Evolutionary conservation across 257 asterid species (phyloP).

Genomic region (Misopates orontium): DNA sequence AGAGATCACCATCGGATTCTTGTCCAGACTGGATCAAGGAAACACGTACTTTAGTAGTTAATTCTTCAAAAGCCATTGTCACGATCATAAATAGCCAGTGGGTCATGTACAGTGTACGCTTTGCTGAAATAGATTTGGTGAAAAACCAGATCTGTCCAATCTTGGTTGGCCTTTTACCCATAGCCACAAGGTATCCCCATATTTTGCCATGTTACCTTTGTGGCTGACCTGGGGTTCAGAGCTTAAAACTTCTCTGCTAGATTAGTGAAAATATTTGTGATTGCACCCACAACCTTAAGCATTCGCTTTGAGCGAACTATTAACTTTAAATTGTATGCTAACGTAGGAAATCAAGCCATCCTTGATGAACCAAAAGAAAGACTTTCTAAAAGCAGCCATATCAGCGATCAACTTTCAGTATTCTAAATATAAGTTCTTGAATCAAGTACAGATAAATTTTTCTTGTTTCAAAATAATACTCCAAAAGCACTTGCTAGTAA

Average conservation of each 20-base stretch:
- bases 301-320: too few species aligned
- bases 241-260: too few species aligned
- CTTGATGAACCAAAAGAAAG: neutral
- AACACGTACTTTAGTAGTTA: too few species aligned
- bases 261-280: too few species aligned
- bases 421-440: slow-evolving; percentile 10
- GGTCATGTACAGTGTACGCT: neutral
- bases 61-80: too few species aligned
- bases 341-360: neutral
- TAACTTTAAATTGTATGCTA: too few species aligned
- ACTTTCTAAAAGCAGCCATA: neutral
- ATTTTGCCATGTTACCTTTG: neutral
- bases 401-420: neutral
- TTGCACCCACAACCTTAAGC: too few species aligned
- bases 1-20: too few species aligned
- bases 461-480: neutral
- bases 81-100: neutral
- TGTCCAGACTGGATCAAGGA: too few species aligned
- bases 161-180: slow-evolving; percentile 23
- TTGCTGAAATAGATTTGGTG: slow-evolving; percentile 18
- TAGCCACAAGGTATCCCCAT: slow-evolving; percentile 8
- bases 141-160: slow-evolving; percentile 14
- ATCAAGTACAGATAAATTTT: slow-evolving; percentile 1
- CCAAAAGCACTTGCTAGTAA: neutral
- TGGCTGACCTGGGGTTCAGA: too few species aligned